These are phyloP conservation scores for Leccinum fuscescens DNA, from an alignment of 1,284 basidiomycete species.

Conservation along the genomic window DNA sequence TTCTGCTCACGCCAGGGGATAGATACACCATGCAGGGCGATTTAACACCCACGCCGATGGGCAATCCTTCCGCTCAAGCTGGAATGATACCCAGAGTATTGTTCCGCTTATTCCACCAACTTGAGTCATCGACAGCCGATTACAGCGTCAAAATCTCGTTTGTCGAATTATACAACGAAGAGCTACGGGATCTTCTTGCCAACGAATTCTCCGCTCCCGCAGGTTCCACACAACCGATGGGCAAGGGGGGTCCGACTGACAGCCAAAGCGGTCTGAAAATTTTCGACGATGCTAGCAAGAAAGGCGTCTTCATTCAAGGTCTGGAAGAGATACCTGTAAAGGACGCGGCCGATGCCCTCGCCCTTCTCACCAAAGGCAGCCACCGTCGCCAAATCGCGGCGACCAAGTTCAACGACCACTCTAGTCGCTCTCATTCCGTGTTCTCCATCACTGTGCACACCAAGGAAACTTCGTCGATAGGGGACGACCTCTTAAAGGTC, in stretches of 20 bases:
- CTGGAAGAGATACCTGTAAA: conserved; percentile 89
- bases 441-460: conserved; percentile 94
- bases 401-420: conserved; percentile 98
- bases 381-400: conserved; percentile 91
- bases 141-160: conserved; percentile 94
- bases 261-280: conserved; percentile 73
- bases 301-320: conserved; percentile 92
- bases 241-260: conserved; percentile 46
- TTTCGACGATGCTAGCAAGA: conserved; percentile 87
- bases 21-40: conserved; percentile 97
- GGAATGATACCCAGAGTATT: conserved; percentile 98
- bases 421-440: conserved; percentile 97
- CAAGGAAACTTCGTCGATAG: conserved; percentile 76
- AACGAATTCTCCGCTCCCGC: conserved; percentile 65
- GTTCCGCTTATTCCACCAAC: conserved; percentile 87
- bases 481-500: conserved; percentile 88
- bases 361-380: conserved; percentile 85
- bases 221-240: conserved; percentile 69
- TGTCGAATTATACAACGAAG: conserved; percentile 99
- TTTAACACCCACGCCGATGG: conserved; percentile 75
- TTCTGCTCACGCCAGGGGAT: conserved; percentile 11
- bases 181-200: conserved; percentile 90
- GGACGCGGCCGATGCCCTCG: conserved; percentile 82
- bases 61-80: conserved; percentile 85
- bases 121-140: conserved; percentile 77